Evolutionary conservation across 257 asterid genomes (phyloP).

Genomic region (Solanum phureja): DNA sequence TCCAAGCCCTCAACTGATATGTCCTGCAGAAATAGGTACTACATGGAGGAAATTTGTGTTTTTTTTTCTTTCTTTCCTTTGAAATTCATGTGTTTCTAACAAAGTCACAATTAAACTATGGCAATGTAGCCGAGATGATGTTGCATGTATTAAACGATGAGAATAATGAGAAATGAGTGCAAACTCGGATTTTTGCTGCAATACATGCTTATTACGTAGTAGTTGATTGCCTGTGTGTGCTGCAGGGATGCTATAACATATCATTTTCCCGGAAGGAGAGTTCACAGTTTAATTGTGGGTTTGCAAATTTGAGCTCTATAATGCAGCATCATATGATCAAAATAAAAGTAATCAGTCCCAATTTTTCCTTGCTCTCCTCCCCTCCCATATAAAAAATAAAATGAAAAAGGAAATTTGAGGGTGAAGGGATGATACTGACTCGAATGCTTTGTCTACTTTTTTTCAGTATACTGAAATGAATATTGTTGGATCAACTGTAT

Average conservation of each 20-base stretch:
- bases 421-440: not conserved
- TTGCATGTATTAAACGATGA: not conserved
- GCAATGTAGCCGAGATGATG: not conserved
- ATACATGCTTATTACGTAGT: not conserved
- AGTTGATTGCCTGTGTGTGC: not conserved
- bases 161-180: not conserved
- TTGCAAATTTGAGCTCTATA: not conserved
- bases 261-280: not conserved
- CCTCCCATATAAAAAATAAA: not conserved
- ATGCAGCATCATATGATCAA: not conserved
- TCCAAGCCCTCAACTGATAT: constrained; percentile 5
- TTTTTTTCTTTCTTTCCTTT: not conserved
- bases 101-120: not conserved
- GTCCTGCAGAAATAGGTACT: constrained; percentile 30
- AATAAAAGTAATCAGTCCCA: not conserved
- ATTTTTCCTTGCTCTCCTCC: not conserved
- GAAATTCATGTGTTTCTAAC: constrained; percentile 1
- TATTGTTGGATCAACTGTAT: not conserved
- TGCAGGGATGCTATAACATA: not conserved
- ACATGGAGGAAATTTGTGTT: not conserved
- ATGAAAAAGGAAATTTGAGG: not conserved
- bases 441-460: not conserved
- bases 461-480: not conserved
- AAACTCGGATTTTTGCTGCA: not conserved
- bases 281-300: not conserved